A percentile compares a stretch with the other conserved stretches of the same genome.
These are phyloP conservation scores for Ophiostoma himal-ulmi DNA, from an alignment of 2,329 filamentous ascomycete genomes.

Conservation along the genomic window DNA sequence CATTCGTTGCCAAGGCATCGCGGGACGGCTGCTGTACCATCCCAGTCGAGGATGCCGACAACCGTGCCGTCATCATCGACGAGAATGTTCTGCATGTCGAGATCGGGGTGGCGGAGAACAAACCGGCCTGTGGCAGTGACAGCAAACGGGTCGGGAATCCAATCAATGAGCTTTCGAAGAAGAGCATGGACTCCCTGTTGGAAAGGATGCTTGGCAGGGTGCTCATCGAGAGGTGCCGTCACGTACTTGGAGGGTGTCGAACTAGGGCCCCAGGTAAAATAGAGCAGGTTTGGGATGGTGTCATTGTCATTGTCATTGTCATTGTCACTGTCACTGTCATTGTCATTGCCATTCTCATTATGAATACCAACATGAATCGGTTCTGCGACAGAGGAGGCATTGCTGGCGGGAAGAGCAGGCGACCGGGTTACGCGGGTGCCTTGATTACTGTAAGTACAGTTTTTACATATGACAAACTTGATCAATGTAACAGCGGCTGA, in stretches of 20 bases:
- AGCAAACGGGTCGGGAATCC: not conserved
- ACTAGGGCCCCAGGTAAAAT: not conserved
- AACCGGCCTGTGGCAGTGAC: not conserved
- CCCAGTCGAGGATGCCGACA: not conserved
- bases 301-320: not conserved
- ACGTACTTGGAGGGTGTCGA: not conserved
- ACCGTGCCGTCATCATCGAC: not conserved
- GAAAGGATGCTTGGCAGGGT: not conserved
- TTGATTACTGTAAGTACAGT: not conserved
- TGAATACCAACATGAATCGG: too few relatives aligned
- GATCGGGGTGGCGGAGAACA: not conserved
- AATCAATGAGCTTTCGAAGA: not conserved
- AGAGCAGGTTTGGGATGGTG: not conserved
- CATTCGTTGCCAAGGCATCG: not conserved
- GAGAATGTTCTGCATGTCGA: slow-evolving; percentile 4
- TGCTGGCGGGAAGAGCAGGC: not conserved
- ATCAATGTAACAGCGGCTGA: not conserved
- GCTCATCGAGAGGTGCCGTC: not conserved
- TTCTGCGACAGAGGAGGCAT: not conserved
- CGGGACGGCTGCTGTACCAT: not conserved
- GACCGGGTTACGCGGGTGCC: not conserved
- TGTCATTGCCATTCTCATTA: not conserved
- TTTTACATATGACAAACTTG: not conserved
- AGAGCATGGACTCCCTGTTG: not conserved
- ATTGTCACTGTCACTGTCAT: not conserved